Evolutionary conservation across 768 basidiomycete genomes (phyloP), one percentile per base, ranked within the genome.

Genomic region (Suillus alpinus): DNA sequence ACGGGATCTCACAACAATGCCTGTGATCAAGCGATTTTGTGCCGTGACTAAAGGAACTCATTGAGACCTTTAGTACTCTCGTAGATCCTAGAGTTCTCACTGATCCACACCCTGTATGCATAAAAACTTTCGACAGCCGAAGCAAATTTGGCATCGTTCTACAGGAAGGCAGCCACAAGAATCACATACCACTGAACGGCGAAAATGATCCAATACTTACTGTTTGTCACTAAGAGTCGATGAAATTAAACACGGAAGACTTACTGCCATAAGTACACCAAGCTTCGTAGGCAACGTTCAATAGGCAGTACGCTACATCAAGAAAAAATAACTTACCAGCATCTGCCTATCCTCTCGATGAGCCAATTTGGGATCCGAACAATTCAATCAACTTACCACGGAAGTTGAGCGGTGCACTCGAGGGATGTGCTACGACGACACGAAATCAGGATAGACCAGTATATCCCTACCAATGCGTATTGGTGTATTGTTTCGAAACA

Each of bases 41-140:
- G 49, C 64, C 4, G 67, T 68, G 40, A 70, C 69, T 70, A 44
- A 36, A 46, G 23, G 9, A 18, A 29, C 12, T 41, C 31, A 3
- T 59, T 46, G 43, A 44, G 1, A 46, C 4, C 0, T 50, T 6
- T 9, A 26, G 26, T 26, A 47, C 32, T 31, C 4, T 14, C 20
- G 23, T 13, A n/a, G 6, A 1, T 20, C 47, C 18, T 31, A 2
- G 32, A 7, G 7, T 8, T 43, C 68, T 44, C 50, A 69, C 68
- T 70, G 60, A 70, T 68, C 67, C 67, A 71, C 18, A 71, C 65
- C 31, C 65, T 67, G 29, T 65, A 63, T 31, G 58, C 60, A 20
- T 71, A 71, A 37, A 70, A 70, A 47, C 67, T 71, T 43, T 40
- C 6, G 47, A 31, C 29, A 49, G 29, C 8, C 4, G 16, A 49